Evolutionary conservation across 2,329 filamentous ascomycete genomes (phyloP).

Genomic region (Fusarium foetens): DNA sequence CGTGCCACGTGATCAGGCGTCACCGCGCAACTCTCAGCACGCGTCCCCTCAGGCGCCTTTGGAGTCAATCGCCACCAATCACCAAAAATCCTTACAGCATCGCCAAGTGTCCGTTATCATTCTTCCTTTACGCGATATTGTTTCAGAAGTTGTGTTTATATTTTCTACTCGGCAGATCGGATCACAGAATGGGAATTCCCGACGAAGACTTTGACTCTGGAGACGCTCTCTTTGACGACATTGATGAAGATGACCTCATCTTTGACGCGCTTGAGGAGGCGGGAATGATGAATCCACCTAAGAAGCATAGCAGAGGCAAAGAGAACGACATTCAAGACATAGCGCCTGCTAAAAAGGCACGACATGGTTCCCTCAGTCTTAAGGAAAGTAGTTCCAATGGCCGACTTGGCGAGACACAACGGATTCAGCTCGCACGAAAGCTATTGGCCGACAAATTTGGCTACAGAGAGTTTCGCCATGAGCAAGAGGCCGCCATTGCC

Average conservation of each 20-base stretch:
- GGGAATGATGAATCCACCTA: conserved; percentile 11
- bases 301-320: conserved; percentile 22
- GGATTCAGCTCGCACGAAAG: conserved; percentile 32
- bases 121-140: not conserved
- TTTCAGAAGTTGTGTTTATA: not conserved
- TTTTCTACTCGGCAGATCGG: not conserved
- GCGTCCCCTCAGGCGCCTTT: not conserved
- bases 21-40: not conserved
- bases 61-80: not conserved
- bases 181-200: not conserved
- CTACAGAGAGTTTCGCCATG: conserved; percentile 54
- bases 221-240: conserved; percentile 42
- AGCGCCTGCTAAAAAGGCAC: conserved; percentile 22
- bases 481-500: conserved; percentile 56
- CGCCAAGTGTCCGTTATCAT: not conserved
- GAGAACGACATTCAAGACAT: not conserved
- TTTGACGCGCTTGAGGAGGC: conserved; percentile 30
- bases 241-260: conserved; percentile 39
- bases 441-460: conserved; percentile 55
- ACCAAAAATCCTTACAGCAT: not conserved
- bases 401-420: not conserved
- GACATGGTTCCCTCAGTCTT: not conserved
- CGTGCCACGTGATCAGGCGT: conserved; percentile 10
- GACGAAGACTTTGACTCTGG: conserved; percentile 44
- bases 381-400: not conserved